Percentiles rank a stretch among this genome's conserved stretches.
These are phyloP conservation scores for Reutealis trisperma DNA, from an alignment of 345 rosid species.

Conservation along the genomic window DNA sequence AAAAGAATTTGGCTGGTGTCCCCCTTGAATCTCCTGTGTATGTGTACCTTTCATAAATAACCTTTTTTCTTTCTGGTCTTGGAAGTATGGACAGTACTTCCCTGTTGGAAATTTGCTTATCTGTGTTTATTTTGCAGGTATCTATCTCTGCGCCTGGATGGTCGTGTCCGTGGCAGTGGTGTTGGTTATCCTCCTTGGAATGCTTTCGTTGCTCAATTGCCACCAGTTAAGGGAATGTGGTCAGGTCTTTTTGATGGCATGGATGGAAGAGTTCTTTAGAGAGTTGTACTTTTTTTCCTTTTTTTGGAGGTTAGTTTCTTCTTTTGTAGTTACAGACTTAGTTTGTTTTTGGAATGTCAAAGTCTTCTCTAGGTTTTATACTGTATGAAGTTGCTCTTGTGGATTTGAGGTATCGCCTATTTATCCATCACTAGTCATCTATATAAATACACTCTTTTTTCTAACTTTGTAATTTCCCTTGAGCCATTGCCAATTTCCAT, in stretches of 20 bases:
- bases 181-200: conserved; percentile 99
- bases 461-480: not conserved
- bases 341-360: not conserved
- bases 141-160: conserved; percentile 82
- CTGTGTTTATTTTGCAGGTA: conserved; percentile 50
- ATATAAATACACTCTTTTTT: not conserved
- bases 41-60: conserved; percentile 20
- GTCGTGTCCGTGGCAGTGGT: conserved; percentile 94
- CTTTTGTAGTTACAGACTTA: not conserved
- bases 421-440: not conserved
- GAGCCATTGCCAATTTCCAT: not conserved
- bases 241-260: conserved; percentile 93
- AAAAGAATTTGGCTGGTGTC: conserved; percentile 79
- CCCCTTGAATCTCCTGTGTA: conserved; percentile 91
- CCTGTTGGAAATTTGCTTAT: not conserved
- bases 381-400: not conserved
- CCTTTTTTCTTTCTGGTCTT: too few relatives aligned
- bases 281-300: not conserved
- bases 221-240: conserved; percentile 89
- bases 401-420: not conserved
- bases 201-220: conserved; percentile 88
- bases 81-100: not conserved
- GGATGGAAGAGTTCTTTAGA: conserved; percentile 79
- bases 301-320: conserved; percentile 11
- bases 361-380: not conserved